Evolutionary conservation across 768 basidiomycete genomes (phyloP).

Genomic region (Rhizopogon vinicolor): DNA sequence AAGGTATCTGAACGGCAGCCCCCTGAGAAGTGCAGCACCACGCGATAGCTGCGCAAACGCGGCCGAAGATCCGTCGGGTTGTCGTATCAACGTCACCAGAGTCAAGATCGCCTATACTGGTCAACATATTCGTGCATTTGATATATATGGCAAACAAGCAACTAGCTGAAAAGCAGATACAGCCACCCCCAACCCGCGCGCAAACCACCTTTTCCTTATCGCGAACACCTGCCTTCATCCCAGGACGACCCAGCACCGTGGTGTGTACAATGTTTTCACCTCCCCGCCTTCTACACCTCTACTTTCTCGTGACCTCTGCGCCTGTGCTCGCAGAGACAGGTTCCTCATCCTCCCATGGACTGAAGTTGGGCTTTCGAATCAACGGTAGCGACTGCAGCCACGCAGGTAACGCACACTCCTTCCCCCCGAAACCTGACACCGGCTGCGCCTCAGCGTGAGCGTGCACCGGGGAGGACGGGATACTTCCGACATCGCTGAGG

Average conservation of each 20-base stretch:
- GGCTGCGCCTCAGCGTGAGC: constrained; percentile 33
- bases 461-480: constrained; percentile 63
- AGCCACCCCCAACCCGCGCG: constrained; percentile 12
- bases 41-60: background rate
- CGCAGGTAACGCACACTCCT: constrained; percentile 42
- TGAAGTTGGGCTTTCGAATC: constrained; percentile 68
- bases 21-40: background rate
- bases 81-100: background rate
- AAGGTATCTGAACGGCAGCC: too few relatives aligned
- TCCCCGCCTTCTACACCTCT: constrained; percentile 5
- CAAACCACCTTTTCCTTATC: constrained; percentile 10
- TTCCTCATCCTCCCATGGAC: constrained; percentile 81
- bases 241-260: constrained; percentile 8
- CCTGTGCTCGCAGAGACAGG: constrained; percentile 10
- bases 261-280: constrained; percentile 7
- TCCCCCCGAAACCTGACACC: constrained; percentile 16
- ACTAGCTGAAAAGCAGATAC: constrained; percentile 19
- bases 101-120: background rate
- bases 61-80: background rate
- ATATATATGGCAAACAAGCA: constrained; percentile 27
- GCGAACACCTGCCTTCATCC: constrained; percentile 4
- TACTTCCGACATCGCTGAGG: constrained; percentile 69
- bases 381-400: constrained; percentile 68
- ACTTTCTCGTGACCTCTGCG: constrained; percentile 16
- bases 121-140: constrained; percentile 20